A percentile compares a stretch with the other conserved stretches of the same genome.
Conservation (phyloP, 1,284 basidiomycete species). For the Mycosarcoma maydis region DNA sequence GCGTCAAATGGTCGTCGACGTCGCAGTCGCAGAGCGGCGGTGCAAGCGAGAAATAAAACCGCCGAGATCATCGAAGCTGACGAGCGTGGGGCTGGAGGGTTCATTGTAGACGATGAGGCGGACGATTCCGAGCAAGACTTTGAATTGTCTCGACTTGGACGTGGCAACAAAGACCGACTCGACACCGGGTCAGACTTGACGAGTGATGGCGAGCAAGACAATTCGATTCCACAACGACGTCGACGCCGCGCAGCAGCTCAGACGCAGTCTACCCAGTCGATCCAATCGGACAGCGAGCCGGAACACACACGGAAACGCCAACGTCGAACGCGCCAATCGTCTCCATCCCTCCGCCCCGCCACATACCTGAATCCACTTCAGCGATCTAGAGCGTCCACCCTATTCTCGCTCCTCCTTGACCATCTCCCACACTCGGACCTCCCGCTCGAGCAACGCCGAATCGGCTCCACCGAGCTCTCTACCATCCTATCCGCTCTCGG, state of each 20-base stretch:
- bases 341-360: constrained; percentile 13
- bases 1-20: constrained; percentile 5
- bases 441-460: constrained; percentile 11
- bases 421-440: constrained; percentile 21
- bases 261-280: constrained; percentile 2
- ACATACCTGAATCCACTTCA: constrained; percentile 36
- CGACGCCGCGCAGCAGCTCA: constrained; percentile 1
- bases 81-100: constrained; percentile 23
- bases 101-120: constrained; percentile 23
- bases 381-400: constrained; percentile 9
- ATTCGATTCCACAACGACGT: constrained; percentile 6
- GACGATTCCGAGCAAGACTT: constrained; percentile 44
- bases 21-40: constrained; percentile 28
- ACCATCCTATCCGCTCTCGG: constrained; percentile 13
- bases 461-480: constrained; percentile 15
- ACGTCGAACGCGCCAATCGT: constrained; percentile 6
- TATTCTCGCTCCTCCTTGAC: constrained; percentile 26
- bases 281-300: background rate
- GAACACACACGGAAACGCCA: constrained; percentile 6
- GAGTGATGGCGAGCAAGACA: constrained; percentile 11
- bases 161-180: background rate
- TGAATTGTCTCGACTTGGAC: constrained; percentile 4
- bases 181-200: constrained; percentile 26
- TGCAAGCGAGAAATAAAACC: constrained; percentile 22
- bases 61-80: constrained; percentile 14